phyloP scores from a whole-genome alignment of 106 monocot genomes.

The Amphibolis antarctica region DNA sequence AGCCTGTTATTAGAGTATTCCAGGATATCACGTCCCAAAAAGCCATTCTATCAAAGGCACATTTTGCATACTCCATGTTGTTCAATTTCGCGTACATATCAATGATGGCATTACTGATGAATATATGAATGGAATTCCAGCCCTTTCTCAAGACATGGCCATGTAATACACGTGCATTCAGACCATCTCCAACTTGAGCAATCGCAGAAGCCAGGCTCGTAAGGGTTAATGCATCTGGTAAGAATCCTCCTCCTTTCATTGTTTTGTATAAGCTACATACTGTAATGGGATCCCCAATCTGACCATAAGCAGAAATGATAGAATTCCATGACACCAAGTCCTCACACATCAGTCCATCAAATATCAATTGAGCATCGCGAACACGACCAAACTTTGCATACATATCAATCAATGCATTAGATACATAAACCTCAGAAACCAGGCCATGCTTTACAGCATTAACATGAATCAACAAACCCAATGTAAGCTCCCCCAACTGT shows the following conservation, averaged over 20 bases:
- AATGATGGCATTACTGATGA: conserved; percentile 36
- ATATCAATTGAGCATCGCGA: conserved; percentile 23
- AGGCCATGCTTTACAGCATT: conserved; percentile 36
- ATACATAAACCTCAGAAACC: conserved; percentile 43
- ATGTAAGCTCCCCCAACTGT: conserved; percentile 15
- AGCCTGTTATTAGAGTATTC: conserved; percentile 48
- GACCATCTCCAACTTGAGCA: conserved; percentile 19
- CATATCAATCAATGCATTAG: conserved; percentile 61
- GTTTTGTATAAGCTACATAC: conserved; percentile 12
- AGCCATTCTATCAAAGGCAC: conserved; percentile 24
- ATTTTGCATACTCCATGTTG: conserved; percentile 18
- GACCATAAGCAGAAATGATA: conserved; percentile 31
- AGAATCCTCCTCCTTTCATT: conserved; percentile 19
- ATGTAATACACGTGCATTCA: conserved; percentile 22
- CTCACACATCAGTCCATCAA: conserved; percentile 29
- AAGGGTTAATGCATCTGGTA: conserved; percentile 29
- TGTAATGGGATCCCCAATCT: conserved; percentile 13
- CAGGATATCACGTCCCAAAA: conserved; percentile 35
- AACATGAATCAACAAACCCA: conserved; percentile 39
- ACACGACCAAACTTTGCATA: conserved; percentile 37
- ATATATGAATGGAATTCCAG: conserved; percentile 24
- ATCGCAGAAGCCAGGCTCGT: conserved; percentile 32
- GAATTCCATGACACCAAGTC: conserved; percentile 53
- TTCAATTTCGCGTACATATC: conserved; percentile 43
- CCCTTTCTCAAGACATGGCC: conserved; percentile 30